These are phyloP conservation scores for Ophiorrhiza pumila DNA, from an alignment of 257 asterid genomes.

Conservation along the genomic window DNA sequence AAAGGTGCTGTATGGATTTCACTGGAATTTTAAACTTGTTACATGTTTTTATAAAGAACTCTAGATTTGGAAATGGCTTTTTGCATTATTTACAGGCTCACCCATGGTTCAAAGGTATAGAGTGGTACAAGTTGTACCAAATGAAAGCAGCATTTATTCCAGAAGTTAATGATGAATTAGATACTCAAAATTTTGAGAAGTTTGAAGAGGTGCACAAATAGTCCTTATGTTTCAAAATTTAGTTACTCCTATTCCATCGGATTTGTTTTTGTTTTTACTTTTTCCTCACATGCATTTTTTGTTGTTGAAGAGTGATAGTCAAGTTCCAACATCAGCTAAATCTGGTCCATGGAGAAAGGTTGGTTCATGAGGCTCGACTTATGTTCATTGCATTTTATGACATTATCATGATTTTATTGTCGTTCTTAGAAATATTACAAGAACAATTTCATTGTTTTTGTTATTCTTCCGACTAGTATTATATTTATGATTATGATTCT, in stretches of 20 bases:
- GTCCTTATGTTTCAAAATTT: constrained; percentile 2
- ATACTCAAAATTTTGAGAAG: constrained; percentile 96
- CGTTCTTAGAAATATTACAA: background rate
- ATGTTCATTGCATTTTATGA: background rate
- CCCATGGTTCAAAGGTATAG: constrained; percentile 82
- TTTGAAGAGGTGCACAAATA: constrained; percentile 69
- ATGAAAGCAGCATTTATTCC: constrained; percentile 96
- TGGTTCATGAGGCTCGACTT: constrained; percentile 26
- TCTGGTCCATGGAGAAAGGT: constrained; percentile 99
- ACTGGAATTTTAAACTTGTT: constrained; percentile 15
- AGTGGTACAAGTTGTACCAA: constrained; percentile 81
- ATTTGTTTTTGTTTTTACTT: constrained; percentile 9
- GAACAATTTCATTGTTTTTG: background rate
- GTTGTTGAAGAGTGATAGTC: constrained; percentile 62
- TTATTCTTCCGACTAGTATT: background rate
- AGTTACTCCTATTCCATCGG: constrained; percentile 13
- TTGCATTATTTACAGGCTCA: constrained; percentile 64
- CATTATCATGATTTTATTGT: background rate
- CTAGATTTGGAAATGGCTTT: constrained; percentile 12
- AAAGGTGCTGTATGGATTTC: constrained; percentile 49
- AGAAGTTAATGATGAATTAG: constrained; percentile 89
- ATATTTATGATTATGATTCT: background rate
- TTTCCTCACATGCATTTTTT: constrained; percentile 21
- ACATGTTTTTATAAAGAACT: constrained; percentile 3
- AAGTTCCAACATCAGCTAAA: constrained; percentile 55